Evolutionary conservation across 495 filamentous ascomycete species (phyloP), one percentile per base, ranked within the genome.

Genomic region (Penicillium pancosmium): DNA sequence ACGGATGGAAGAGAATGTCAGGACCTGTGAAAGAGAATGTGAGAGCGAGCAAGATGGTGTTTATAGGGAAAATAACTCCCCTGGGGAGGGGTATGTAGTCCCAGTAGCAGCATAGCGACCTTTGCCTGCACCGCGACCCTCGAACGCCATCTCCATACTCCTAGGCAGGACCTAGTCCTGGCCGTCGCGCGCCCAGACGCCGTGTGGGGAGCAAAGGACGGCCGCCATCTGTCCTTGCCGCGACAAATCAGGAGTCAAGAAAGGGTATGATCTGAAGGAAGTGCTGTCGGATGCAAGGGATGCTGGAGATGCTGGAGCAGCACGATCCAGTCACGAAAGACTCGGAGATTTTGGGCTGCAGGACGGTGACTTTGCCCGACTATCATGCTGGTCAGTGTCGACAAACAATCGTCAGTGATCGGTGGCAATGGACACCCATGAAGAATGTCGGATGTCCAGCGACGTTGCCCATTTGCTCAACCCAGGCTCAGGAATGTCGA

Each of bases 1-100:
- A 63, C 61, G 63, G 69, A 57, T 66, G 61, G 68, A 74, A 71
- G 77, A 79, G 74, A 81, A 77, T 73, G 71, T 77, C 70, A 75
- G 71, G 74, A 70, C 78, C 78, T 81, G 73, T 59, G 70, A 74
- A 79, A 83, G 79, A 81, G 81, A 84, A 84, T 84, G 83, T 80
- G 73, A 68, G 71, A 80, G 78, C 77, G 76, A 74, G 65, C 66
- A 68, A 58, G 71, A 77, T 75, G 73, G 67, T 78, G 77, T 79
- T 79, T 79, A 81, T 81, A 80, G 70, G 71, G 64, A 70, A 71
- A 64, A 67, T 71, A 72, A 58, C 67, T 76, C 68, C 69, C 64
- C 65, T 71, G 62, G 62, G 57, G 68, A 70, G 64, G 73, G 68
- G 67, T 64, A 36, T 64, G 68, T 66, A 65, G 64, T 61, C 71